Conservation (phyloP, 2,329 filamentous ascomycete species). For the Triangularia setosa region DNA sequence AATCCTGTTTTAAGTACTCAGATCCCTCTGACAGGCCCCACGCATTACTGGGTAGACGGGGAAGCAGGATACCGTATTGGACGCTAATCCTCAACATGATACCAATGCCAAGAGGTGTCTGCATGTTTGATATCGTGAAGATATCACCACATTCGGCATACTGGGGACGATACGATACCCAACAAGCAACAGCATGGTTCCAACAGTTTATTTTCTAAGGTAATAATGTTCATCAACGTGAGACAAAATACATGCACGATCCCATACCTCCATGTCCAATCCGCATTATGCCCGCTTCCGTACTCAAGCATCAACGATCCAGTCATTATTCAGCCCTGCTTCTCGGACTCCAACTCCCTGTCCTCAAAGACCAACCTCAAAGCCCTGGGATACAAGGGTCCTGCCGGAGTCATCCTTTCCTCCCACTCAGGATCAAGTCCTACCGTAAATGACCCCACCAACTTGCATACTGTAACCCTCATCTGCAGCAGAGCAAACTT, state of each 20-base stretch:
- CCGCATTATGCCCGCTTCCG: not conserved
- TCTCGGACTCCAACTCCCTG: not conserved
- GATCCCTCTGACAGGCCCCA: not conserved
- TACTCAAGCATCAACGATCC: not conserved
- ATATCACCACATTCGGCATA: not conserved
- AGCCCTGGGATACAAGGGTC: slow-evolving; percentile 17
- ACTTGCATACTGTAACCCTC: slow-evolving; percentile 14
- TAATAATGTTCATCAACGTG: not conserved
- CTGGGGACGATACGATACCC: not conserved
- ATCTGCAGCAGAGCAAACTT: slow-evolving; percentile 19
- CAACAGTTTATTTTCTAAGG: not conserved
- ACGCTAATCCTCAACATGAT: not conserved
- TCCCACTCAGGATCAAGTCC: slow-evolving; percentile 16
- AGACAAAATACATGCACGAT: not conserved
- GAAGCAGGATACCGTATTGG: not conserved
- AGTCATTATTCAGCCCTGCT: not conserved
- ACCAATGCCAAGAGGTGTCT: not conserved
- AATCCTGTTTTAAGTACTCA: not conserved
- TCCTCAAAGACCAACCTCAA: slow-evolving; percentile 12
- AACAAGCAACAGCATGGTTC: not conserved
- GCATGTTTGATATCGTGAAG: not conserved
- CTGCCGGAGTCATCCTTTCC: slow-evolving; percentile 20
- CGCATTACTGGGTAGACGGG: not conserved
- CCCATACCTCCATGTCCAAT: not conserved
- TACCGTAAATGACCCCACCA: slow-evolving; percentile 13